Conservation (phyloP, 495 filamentous ascomycete species). For the Neurospora tetraspora region DNA sequence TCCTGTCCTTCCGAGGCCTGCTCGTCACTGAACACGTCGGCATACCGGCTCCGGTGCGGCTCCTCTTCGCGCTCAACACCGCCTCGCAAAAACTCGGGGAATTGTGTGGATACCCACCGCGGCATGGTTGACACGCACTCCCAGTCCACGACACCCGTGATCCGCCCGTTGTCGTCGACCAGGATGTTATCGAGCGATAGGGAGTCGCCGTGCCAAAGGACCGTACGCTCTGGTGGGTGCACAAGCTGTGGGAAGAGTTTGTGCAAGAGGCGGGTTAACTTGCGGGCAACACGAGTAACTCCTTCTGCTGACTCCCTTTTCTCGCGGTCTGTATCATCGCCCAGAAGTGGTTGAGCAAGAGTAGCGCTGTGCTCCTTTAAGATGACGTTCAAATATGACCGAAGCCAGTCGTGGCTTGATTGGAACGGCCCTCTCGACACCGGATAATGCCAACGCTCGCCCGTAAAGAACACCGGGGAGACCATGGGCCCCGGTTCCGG, state of each 20-base stretch:
- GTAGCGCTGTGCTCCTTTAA: slow-evolving; percentile 17
- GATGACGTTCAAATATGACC: slow-evolving; percentile 16
- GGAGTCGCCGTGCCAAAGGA: slow-evolving; percentile 36
- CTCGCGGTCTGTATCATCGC: slow-evolving; percentile 10
- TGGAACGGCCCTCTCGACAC: slow-evolving; percentile 19
- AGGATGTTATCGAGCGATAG: slow-evolving; percentile 42
- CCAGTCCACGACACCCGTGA: slow-evolving; percentile 46
- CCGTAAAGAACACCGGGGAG: slow-evolving; percentile 18
- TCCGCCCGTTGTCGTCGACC: slow-evolving; percentile 29
- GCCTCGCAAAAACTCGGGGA: slow-evolving; percentile 34
- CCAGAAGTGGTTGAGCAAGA: neutral
- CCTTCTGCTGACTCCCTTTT: slow-evolving; percentile 19
- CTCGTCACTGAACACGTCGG: slow-evolving; percentile 12
- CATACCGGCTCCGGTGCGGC: slow-evolving; percentile 24
- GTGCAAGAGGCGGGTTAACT: slow-evolving; percentile 16
- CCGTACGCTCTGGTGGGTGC: slow-evolving; percentile 19
- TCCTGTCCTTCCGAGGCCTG: slow-evolving; percentile 6
- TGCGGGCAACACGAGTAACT: slow-evolving; percentile 14
- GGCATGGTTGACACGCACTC: slow-evolving; percentile 41
- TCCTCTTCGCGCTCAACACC: slow-evolving; percentile 13
- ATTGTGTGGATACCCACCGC: slow-evolving; percentile 34
- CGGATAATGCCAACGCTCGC: slow-evolving; percentile 15
- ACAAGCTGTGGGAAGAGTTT: slow-evolving; percentile 20
- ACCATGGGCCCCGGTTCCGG: slow-evolving; percentile 17
- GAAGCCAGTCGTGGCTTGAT: slow-evolving; percentile 23